phyloP scores from a whole-genome alignment of 805 yeast species.

The Monosporozyma servazzii region DNA sequence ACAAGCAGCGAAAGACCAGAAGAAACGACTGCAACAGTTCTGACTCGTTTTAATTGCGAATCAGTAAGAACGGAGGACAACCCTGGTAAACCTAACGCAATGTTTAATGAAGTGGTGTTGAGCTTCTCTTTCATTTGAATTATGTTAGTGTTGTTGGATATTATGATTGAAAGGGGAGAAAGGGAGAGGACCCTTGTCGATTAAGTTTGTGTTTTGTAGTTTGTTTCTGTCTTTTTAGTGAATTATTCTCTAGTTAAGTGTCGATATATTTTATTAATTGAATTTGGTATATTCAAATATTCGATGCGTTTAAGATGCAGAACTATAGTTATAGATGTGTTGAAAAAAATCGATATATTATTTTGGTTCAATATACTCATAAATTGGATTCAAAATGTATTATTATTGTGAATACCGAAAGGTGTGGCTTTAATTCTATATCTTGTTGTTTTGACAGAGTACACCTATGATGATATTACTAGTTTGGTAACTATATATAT shows the following conservation, averaged over 20 bases:
- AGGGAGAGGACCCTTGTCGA: background rate
- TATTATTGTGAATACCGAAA: too few relatives aligned
- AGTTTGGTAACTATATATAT: background rate
- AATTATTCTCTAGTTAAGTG: background rate
- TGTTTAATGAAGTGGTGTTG: conserved; percentile 27
- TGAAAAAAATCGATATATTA: background rate
- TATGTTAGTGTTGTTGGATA: background rate
- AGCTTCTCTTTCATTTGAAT: background rate
- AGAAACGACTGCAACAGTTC: conserved; percentile 40
- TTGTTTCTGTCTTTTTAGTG: too few relatives aligned
- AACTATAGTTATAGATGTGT: background rate
- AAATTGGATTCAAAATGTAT: background rate
- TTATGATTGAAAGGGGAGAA: background rate
- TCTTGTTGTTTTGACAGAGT: background rate
- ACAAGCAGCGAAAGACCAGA: conserved; percentile 41
- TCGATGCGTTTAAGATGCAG: background rate
- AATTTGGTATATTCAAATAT: background rate
- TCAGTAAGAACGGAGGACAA: conserved; percentile 22
- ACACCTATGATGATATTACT: background rate
- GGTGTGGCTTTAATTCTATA: too few relatives aligned
- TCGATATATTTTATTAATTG: background rate
- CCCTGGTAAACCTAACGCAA: conserved; percentile 28
- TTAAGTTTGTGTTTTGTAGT: background rate
- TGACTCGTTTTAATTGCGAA: conserved; percentile 15
- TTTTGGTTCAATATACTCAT: background rate